Percentiles rank a stretch among this genome's conserved stretches.
Conservation (phyloP, 176 grass and related monocot species). For the Ensete ventricosum region DNA sequence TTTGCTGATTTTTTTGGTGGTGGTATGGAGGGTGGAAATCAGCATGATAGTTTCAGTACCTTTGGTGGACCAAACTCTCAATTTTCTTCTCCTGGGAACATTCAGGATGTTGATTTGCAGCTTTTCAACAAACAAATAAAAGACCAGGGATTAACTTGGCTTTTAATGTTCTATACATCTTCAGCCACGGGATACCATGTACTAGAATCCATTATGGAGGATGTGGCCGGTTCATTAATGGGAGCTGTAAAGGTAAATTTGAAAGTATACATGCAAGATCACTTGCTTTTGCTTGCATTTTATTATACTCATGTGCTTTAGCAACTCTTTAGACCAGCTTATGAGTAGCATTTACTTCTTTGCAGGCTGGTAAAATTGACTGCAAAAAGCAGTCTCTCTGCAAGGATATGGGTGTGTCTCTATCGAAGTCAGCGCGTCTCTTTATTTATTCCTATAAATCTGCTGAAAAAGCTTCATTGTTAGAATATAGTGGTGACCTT, state of each 20-base stretch:
- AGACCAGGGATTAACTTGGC: conserved; percentile 77
- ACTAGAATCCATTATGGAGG: conserved; percentile 55
- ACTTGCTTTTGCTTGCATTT: background rate
- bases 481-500: conserved; percentile 70
- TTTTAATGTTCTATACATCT: conserved; percentile 71
- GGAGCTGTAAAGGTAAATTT: conserved; percentile 55
- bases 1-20: conserved; percentile 81
- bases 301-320: background rate
- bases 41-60: conserved; percentile 40
- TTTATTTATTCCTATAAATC: conserved; percentile 74
- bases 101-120: conserved; percentile 56
- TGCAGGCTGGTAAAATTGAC: conserved; percentile 82
- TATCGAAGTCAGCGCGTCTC: conserved; percentile 46
- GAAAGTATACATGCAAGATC: background rate
- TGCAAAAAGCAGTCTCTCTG: conserved; percentile 65
- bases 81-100: conserved; percentile 30
- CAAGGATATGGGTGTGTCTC: conserved; percentile 43
- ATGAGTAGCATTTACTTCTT: conserved; percentile 11
- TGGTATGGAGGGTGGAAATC: conserved; percentile 31
- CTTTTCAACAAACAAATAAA: conserved; percentile 78
- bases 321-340: background rate
- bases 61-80: conserved; percentile 33
- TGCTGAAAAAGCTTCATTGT: conserved; percentile 56
- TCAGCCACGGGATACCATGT: conserved; percentile 40
- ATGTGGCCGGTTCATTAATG: conserved; percentile 47